These are phyloP conservation scores for Arabis alpina DNA, from an alignment of 345 rosid genomes.

Conservation along the genomic window DNA sequence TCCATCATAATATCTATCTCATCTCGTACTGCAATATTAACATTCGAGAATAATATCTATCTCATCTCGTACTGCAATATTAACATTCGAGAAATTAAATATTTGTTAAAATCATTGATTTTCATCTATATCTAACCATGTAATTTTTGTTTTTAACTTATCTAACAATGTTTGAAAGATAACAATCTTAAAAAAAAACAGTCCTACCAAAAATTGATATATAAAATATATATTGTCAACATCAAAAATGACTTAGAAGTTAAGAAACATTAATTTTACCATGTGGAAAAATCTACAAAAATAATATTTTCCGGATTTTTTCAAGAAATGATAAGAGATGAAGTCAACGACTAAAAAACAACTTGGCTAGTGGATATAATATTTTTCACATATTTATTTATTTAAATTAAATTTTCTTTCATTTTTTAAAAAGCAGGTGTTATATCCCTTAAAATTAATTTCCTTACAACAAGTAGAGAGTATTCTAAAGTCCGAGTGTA, in stretches of 20 bases:
- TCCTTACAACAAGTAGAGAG: slow-evolving; percentile 13
- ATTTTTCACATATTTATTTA: not conserved
- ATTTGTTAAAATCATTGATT: too few species aligned
- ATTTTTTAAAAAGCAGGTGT: not conserved
- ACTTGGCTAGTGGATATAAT: slow-evolving; percentile 26
- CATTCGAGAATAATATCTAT: too few species aligned
- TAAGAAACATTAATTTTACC: slow-evolving; percentile 3
- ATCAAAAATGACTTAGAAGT: slow-evolving; percentile 23
- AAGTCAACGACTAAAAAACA: slow-evolving; percentile 27
- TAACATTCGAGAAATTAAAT: too few species aligned
- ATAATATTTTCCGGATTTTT: not conserved
- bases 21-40: too few species aligned
- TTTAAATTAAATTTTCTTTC: not conserved
- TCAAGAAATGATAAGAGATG: not conserved
- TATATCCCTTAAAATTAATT: not conserved
- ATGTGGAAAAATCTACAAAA: slow-evolving; percentile 9
- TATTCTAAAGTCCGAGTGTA: slow-evolving; percentile 29
- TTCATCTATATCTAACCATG: too few species aligned
- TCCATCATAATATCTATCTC: too few species aligned
- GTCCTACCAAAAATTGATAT: too few species aligned
- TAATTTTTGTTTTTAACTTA: too few species aligned
- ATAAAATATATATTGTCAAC: not conserved
- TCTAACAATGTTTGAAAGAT: too few species aligned
- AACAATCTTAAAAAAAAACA: too few species aligned
- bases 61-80: too few species aligned